These are phyloP conservation scores for Aegilops longissima DNA, from an alignment of 176 grass and related monocot genomes.

Conservation along the genomic window DNA sequence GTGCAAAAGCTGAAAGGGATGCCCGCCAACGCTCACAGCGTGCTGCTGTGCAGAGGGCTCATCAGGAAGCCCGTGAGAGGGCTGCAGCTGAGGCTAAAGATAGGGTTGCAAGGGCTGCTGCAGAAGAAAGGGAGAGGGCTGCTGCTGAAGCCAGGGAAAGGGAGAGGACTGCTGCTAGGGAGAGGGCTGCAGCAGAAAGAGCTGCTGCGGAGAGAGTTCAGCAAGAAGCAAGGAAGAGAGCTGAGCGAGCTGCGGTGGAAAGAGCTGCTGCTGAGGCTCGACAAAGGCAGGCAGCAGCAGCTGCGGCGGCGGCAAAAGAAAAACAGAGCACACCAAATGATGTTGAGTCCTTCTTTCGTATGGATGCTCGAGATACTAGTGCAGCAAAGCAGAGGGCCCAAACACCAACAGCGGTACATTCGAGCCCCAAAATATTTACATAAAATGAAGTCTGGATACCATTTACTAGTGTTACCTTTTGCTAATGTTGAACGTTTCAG, in stretches of 20 bases:
- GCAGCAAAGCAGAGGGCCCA: constrained; percentile 59
- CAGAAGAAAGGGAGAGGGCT: constrained; percentile 42
- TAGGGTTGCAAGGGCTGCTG: constrained; percentile 48
- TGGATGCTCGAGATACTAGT: constrained; percentile 50
- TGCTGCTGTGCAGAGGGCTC: constrained; percentile 68
- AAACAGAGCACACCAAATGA: constrained; percentile 71
- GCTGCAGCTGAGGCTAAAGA: constrained; percentile 55
- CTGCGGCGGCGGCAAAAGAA: constrained; percentile 53
- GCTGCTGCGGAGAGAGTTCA: constrained; percentile 54
- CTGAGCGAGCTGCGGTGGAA: constrained; percentile 62
- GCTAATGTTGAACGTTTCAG: constrained; percentile 49
- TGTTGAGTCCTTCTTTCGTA: constrained; percentile 83
- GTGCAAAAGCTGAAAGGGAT: constrained; percentile 67
- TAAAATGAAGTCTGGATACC: neutral
- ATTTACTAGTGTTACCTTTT: constrained; percentile 28
- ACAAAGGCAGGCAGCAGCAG: constrained; percentile 60
- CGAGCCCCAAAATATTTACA: constrained; percentile 26
- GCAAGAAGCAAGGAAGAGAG: constrained; percentile 66
- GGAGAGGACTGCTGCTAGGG: constrained; percentile 45
- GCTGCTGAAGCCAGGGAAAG: constrained; percentile 69
- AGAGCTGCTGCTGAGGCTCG: constrained; percentile 68
- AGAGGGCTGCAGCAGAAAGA: constrained; percentile 52
- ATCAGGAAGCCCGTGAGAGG: constrained; percentile 62
- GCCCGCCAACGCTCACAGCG: constrained; percentile 48
- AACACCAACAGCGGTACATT: constrained; percentile 51